Base-by-base conservation (phyloP, 345 rosid species). In the Eucalyptus tenuipes region DNA sequence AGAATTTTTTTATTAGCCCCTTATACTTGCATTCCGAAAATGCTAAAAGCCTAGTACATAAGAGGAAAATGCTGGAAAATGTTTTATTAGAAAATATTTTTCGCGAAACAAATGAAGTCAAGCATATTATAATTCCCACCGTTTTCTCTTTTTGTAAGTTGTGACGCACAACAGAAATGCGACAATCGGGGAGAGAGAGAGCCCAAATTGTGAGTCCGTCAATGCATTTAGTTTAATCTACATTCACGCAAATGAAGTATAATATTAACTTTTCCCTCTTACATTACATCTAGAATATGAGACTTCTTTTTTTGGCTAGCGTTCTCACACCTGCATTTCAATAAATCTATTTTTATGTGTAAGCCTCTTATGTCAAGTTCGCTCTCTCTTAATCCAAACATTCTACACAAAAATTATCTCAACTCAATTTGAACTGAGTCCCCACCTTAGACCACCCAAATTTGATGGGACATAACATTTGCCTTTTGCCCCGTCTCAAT, bases 301-400 rank as follows among this genome's bases (percentile, higher is more conserved):
- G 31, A 59, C 2, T 24, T 55, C 25, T 59, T 11, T 27, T 13
- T 61, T 61, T 4, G 68, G 16, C 17, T 29, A 29, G 7, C 3
- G 3, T 3, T 1, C 0, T 61, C 16, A 29, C 33, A 3, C 0
- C 0, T 61, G 68, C 33, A 61, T 13, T 61, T 61, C 2, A 10
- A 59, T 3, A 59, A 27, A 59, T 61, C 68, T 61, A 61, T 61
- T 13, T 61, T 13, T 5, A 59, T 59, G 68, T 6, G 68, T 59
- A 27, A 59, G 31, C 68, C 31, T 59, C 68, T 59, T 27, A 27
- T 6, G 66, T 27, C 3, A 59, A 27, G 31, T 29, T 29, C 31
- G 2, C 68, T 13, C 68, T 6, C 1, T 27, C 68, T 61, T 27
- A 29, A 27, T 29, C 7, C 17, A 3, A 61, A 13, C 4, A 27